Percentiles rank a stretch among this genome's conserved stretches.
phyloP scores from a whole-genome alignment of 2,329 filamentous ascomycete species.

The Paraphaeosphaeria minitans region DNA sequence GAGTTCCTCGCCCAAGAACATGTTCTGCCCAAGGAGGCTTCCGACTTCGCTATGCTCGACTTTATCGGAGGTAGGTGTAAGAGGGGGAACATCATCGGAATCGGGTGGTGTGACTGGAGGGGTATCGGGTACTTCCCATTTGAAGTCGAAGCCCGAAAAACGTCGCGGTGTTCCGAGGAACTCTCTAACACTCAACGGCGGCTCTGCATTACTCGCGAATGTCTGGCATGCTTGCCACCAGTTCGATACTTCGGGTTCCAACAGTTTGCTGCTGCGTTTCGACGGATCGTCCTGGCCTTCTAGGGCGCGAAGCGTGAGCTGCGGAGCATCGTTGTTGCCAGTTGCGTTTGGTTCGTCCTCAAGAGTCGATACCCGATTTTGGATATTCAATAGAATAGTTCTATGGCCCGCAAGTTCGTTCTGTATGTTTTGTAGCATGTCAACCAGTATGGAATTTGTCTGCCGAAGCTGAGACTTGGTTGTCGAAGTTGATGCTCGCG shows the following conservation, averaged over 20 bases:
- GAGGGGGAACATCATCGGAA: slow-evolving; percentile 26
- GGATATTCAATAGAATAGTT: slow-evolving; percentile 34
- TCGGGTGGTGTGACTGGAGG: slow-evolving; percentile 23
- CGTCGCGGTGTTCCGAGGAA: slow-evolving; percentile 32
- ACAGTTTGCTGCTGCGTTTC: slow-evolving; percentile 17
- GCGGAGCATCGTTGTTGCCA: slow-evolving; percentile 14
- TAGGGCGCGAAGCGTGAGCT: slow-evolving; percentile 19
- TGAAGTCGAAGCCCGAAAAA: slow-evolving; percentile 31
- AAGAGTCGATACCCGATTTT: slow-evolving; percentile 34
- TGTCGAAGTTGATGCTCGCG: slow-evolving; percentile 25
- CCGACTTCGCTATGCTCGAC: slow-evolving; percentile 17
- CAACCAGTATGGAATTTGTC: slow-evolving; percentile 32
- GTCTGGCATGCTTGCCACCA: slow-evolving; percentile 39
- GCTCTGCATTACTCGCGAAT: slow-evolving; percentile 32
- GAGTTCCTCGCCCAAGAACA: slow-evolving; percentile 13
- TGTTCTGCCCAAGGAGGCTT: slow-evolving; percentile 14
- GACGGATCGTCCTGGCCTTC: slow-evolving; percentile 13
- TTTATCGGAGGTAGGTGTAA: slow-evolving; percentile 26
- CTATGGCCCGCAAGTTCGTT: slow-evolving; percentile 32
- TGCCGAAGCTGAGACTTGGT: slow-evolving; percentile 34
- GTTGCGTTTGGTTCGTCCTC: slow-evolving; percentile 26
- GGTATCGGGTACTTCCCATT: slow-evolving; percentile 23
- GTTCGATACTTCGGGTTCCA: slow-evolving; percentile 21
- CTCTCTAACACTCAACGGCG: slow-evolving; percentile 30
- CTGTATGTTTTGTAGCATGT: slow-evolving; percentile 38